These are phyloP conservation scores for Mucor sp. DNA, from an alignment of 371 early-diverging fungal species.

Conservation along the genomic window DNA sequence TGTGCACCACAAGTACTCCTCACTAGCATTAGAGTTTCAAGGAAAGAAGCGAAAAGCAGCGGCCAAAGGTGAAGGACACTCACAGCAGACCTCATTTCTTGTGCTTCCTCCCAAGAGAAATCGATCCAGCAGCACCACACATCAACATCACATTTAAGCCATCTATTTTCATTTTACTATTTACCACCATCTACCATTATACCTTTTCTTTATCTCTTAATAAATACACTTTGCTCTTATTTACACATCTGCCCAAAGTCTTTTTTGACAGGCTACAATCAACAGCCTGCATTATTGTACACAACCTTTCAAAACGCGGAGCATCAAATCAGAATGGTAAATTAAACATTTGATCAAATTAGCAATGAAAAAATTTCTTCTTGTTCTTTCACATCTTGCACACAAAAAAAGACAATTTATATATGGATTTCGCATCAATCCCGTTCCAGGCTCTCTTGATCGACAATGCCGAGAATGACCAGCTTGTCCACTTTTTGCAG, in stretches of 20 bases:
- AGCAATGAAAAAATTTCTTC: neutral
- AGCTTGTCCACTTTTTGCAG: slow-evolving; percentile 30
- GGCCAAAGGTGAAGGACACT: neutral
- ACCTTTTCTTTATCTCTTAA: too few relatives aligned
- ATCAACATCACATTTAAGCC: neutral
- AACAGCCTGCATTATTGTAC: too few relatives aligned
- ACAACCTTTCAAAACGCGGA: neutral
- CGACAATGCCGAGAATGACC: slow-evolving; percentile 35
- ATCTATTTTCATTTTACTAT: too few relatives aligned
- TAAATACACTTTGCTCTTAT: too few relatives aligned
- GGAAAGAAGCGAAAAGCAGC: neutral
- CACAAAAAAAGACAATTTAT: neutral
- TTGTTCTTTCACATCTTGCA: neutral
- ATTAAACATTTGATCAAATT: neutral
- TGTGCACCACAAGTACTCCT: slow-evolving; percentile 9
- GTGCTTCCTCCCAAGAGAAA: neutral
- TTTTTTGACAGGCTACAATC: too few relatives aligned
- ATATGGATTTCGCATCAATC: slow-evolving; percentile 45
- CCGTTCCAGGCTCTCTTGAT: slow-evolving; percentile 42
- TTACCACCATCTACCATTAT: too few relatives aligned
- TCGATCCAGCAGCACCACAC: neutral
- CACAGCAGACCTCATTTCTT: neutral
- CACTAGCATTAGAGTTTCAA: slow-evolving; percentile 13
- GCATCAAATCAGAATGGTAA: neutral
- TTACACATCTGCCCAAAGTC: too few relatives aligned